A percentile compares a stretch with the other conserved stretches of the same genome.
These are phyloP conservation scores for Gillenia trifoliata DNA, from an alignment of 306 rosid species.

Conservation along the genomic window DNA sequence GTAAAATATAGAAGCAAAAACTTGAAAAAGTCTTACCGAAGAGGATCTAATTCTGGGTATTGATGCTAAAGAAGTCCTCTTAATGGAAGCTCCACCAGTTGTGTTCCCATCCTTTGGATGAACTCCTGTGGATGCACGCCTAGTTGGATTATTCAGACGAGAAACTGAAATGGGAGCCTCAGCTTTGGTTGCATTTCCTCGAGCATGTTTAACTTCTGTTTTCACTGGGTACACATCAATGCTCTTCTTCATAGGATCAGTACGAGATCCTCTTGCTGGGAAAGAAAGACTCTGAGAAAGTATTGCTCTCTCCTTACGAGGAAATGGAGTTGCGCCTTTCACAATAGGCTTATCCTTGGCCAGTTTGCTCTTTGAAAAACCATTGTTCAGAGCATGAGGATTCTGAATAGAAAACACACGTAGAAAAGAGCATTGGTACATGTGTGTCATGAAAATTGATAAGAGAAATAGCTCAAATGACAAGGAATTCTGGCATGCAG, in stretches of 20 bases:
- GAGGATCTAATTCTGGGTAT: conserved; percentile 31
- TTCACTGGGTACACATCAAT: conserved; percentile 43
- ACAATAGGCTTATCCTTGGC: conserved; percentile 52
- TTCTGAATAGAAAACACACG: conserved; percentile 42
- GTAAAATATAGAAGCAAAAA: not conserved
- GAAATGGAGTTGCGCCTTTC: conserved; percentile 33
- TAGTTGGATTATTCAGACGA: conserved; percentile 27
- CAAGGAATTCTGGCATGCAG: not conserved
- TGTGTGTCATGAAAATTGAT: conserved; percentile 3
- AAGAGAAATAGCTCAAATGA: not conserved
- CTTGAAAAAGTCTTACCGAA: conserved; percentile 32
- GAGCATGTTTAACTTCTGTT: conserved; percentile 33
- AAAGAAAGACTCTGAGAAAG: conserved; percentile 79
- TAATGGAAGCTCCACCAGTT: conserved; percentile 30
- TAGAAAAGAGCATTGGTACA: not conserved
- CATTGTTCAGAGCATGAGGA: conserved; percentile 30
- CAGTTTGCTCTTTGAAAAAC: conserved; percentile 49
- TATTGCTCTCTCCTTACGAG: conserved; percentile 40
- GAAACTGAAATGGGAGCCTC: conserved; percentile 29
- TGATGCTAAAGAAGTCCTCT: conserved; percentile 44
- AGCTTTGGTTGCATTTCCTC: conserved; percentile 33
- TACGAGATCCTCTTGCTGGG: conserved; percentile 52
- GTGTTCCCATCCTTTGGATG: conserved; percentile 45
- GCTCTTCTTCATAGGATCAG: conserved; percentile 62
- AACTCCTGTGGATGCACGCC: conserved; percentile 37